Conservation (phyloP, 306 rosid genomes). For the Crotalaria pallida region DNA sequence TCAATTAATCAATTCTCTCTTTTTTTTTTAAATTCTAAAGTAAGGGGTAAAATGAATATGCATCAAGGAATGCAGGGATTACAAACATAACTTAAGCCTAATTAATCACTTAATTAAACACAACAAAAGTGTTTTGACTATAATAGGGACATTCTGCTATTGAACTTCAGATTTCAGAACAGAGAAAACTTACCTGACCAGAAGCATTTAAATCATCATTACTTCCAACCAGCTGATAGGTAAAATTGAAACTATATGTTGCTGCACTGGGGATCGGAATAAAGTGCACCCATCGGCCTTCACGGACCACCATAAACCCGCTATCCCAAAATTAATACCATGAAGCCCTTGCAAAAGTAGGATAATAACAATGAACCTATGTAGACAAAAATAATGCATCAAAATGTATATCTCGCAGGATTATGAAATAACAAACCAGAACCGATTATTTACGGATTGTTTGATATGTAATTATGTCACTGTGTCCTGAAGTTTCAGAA, state of each 20-base stretch:
- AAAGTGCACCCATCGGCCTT: no score
- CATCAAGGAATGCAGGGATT: neutral
- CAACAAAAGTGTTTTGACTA: neutral
- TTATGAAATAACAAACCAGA: neutral
- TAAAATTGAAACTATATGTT: slow-evolving; percentile 77
- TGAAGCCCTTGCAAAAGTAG: slow-evolving; percentile 53
- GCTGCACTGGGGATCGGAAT: no score
- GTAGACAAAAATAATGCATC: neutral
- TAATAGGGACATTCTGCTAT: neutral
- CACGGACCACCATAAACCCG: slow-evolving; percentile 69
- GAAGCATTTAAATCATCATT: slow-evolving; percentile 69
- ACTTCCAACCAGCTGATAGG: slow-evolving; percentile 65
- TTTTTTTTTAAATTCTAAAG: neutral
- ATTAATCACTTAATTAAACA: neutral
- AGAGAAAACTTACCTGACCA: slow-evolving; percentile 50
- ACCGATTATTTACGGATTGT: neutral
- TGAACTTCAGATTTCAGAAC: neutral
- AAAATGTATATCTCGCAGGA: neutral
- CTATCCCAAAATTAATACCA: slow-evolving; percentile 75
- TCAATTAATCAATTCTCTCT: no score
- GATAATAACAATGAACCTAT: neutral
- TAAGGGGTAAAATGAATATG: neutral
- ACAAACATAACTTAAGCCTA: neutral
- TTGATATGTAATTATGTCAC: neutral
- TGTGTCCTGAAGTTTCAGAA: neutral